A percentile compares a stretch with the other conserved stretches of the same genome.
phyloP scores from a whole-genome alignment of 1,139 yeast species.

The Blastobotrys illinoisensis region DNA sequence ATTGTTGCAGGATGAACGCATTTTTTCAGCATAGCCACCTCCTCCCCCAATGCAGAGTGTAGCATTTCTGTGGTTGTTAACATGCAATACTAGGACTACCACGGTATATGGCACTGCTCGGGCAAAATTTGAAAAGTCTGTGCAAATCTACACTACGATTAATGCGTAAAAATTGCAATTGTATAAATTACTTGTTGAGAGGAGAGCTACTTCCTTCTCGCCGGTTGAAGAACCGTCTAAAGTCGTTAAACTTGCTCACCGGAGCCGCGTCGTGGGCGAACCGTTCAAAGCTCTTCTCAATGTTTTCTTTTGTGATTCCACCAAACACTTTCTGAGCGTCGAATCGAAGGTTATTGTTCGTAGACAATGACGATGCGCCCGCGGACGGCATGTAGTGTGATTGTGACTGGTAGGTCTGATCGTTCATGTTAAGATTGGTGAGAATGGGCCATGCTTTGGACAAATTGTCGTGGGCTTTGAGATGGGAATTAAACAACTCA shows the following conservation, averaged over 20 bases:
- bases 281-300: constrained; percentile 53
- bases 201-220: constrained; percentile 35
- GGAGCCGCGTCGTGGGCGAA: constrained; percentile 45
- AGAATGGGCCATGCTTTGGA: constrained; percentile 43
- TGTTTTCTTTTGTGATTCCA: constrained; percentile 42
- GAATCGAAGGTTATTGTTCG: constrained; percentile 3
- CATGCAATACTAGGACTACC: not conserved
- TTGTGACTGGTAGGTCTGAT: constrained; percentile 6
- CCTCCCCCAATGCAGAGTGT: no score
- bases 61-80: not conserved
- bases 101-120: no score
- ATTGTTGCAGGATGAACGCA: no score
- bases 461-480: constrained; percentile 47
- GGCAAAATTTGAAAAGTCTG: no score
- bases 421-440: constrained; percentile 21
- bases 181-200: constrained; percentile 1
- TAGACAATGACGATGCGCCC: constrained; percentile 1
- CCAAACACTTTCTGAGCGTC: constrained; percentile 15
- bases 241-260: constrained; percentile 53
- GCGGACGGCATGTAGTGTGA: constrained; percentile 1
- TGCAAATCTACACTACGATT: no score
- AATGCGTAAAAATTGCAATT: not conserved
- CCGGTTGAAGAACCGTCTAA: constrained; percentile 48
- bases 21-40: no score
- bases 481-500: constrained; percentile 56